Evolutionary conservation across 139 green algal species (phyloP).

Genomic region (Nannochloris sp.): DNA sequence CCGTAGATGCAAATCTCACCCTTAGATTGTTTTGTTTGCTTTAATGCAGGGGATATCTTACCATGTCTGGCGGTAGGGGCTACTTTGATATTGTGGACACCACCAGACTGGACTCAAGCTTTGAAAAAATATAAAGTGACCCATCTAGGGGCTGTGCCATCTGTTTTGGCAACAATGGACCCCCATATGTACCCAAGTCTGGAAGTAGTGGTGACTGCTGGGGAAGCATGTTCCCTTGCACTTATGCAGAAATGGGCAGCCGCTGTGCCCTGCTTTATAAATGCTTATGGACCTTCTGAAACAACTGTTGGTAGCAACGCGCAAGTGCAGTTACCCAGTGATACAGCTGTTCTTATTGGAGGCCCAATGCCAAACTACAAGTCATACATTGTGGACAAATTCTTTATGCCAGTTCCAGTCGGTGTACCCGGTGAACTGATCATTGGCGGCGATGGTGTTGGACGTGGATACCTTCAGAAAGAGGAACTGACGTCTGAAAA

Average conservation of each 20-base stretch:
- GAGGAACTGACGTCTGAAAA: conserved; percentile 25
- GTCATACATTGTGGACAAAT: conserved; percentile 22
- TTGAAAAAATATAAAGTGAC: not conserved
- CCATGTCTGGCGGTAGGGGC: not conserved
- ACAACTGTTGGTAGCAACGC: conserved; percentile 18
- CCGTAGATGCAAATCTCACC: not conserved
- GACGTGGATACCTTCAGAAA: conserved; percentile 19
- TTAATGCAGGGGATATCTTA: not conserved
- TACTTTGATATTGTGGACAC: conserved; percentile 4
- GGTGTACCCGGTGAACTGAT: conserved; percentile 39
- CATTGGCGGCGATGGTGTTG: conserved; percentile 31
- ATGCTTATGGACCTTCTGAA: conserved; percentile 34
- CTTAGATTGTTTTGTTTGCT: conserved; percentile 1
- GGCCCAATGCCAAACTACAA: conserved; percentile 29
- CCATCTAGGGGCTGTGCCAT: not conserved
- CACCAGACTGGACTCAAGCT: not conserved
- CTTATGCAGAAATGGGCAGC: not conserved
- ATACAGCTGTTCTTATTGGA: conserved; percentile 21
- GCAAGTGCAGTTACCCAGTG: not conserved
- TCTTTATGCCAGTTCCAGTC: conserved; percentile 18
- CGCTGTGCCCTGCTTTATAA: conserved; percentile 1
- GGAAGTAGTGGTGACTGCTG: not conserved
- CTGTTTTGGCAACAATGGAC: not conserved
- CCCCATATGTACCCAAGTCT: not conserved
- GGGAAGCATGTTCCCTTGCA: conserved; percentile 1